Evolutionary conservation across 345 rosid genomes (phyloP).

Genomic region (Salix udensis): DNA sequence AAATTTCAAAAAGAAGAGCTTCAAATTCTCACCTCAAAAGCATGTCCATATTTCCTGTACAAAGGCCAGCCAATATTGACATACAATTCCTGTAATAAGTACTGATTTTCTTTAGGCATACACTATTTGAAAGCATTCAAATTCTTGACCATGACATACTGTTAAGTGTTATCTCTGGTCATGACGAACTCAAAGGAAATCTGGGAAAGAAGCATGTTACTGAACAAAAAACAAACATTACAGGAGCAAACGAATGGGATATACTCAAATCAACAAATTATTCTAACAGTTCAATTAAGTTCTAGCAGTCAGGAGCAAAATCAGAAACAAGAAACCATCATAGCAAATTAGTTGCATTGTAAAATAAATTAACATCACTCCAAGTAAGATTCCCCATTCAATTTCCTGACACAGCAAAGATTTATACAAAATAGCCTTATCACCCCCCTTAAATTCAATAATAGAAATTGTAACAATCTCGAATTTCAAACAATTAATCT

Average conservation of each 20-base stretch:
- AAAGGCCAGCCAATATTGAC: slow-evolving; percentile 88
- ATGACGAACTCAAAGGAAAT: background rate
- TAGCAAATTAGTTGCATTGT: background rate
- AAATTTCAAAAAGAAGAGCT: background rate
- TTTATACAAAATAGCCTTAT: background rate
- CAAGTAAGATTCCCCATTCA: background rate
- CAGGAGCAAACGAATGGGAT: background rate
- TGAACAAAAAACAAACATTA: background rate
- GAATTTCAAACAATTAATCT: background rate
- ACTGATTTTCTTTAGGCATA: slow-evolving; percentile 9
- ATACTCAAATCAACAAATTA: background rate
- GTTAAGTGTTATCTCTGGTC: background rate
- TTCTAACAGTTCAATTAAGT: background rate
- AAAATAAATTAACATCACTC: background rate
- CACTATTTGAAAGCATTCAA: background rate
- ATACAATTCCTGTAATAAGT: slow-evolving; percentile 65
- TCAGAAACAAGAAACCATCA: background rate
- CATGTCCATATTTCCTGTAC: slow-evolving; percentile 88
- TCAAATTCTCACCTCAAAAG: slow-evolving; percentile 71
- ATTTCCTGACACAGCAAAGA: background rate
- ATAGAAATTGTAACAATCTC: background rate
- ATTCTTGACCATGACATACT: background rate
- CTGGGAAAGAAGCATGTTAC: background rate
- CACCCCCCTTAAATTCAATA: background rate
- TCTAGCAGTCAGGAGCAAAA: background rate